phyloP scores from a whole-genome alignment of 345 rosid species.

The Durio zibethinus region DNA sequence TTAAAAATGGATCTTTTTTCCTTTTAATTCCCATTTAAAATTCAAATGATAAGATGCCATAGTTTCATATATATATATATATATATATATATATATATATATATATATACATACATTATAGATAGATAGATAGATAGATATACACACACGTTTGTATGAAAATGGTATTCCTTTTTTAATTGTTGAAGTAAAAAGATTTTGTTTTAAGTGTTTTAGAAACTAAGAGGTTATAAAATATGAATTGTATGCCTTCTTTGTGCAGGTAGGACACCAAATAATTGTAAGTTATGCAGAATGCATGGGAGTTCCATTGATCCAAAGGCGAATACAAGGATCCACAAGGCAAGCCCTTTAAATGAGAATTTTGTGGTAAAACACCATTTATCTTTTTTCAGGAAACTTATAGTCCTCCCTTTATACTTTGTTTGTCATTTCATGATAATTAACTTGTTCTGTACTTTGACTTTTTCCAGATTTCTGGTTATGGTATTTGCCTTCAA shows the following conservation, averaged over 20 bases:
- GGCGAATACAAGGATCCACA: constrained; percentile 75
- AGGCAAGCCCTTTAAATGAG: constrained; percentile 50
- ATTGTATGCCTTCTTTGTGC: constrained; percentile 10
- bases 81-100: no score
- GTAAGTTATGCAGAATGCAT: constrained; percentile 85
- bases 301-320: constrained; percentile 80
- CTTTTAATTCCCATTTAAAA: constrained; percentile 40
- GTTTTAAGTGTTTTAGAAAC: background rate
- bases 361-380: constrained; percentile 21
- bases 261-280: constrained; percentile 96
- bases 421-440: background rate
- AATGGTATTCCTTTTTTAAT: background rate
- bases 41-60: constrained; percentile 1
- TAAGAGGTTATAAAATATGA: background rate
- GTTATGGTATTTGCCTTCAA: background rate
- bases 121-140: no score
- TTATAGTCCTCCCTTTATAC: background rate
- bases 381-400: constrained; percentile 13
- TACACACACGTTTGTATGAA: background rate
- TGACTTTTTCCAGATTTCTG: background rate
- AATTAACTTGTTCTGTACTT: background rate
- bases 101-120: no score
- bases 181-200: background rate
- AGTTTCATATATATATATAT: background rate
- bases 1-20: constrained; percentile 13